Evolutionary conservation across 495 filamentous ascomycete genomes (phyloP), one percentile per base, ranked within the genome.

Genomic region (Evernia prunastri): DNA sequence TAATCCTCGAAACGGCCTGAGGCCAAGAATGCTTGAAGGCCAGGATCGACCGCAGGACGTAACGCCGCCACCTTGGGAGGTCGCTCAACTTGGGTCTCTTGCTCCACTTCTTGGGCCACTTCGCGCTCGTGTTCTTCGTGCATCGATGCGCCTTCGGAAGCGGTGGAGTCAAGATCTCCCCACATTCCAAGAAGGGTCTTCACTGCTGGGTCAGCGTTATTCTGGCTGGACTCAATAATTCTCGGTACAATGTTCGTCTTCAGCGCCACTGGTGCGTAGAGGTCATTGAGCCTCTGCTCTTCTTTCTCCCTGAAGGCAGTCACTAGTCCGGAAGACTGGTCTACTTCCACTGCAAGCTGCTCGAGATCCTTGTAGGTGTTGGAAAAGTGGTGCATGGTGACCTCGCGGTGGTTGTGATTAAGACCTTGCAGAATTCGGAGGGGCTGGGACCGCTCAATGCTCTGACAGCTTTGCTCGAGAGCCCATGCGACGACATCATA

Each of bases 101-200:
- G 73, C 66, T 89, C 82, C 33, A 83, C 76, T 64, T 90, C 86
- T 3, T 82, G 83, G 0, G 81, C 78, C 0, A 90, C 75, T 66
- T 91, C 86, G 0, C 87, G 78, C 69, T 90, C 88, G 59, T 89
- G 86, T 67, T 90, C 87, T 69, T 92, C 86, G 18, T 87, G 76
- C 4, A 89, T 73, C 0, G 72, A 70, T 0, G 78, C 75, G 3
- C 73, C 70, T 12, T 63, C 33, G 25, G 47, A 43, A 49, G 67
- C n/a, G 27, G 57, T 37, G 9, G 17, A 29, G 8, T 51, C 47
- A 1, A 51, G 9, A 17, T 12, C 17, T 29, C 47, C 9, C 47
- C 47, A 51, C 10, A 51, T 51, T 11, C 9, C 23, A 4, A 51
- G 47, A 2, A 51, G 47, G 2, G 12, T 15, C 17, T 29, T 23